phyloP scores from a whole-genome alignment of 2,329 filamentous ascomycete genomes.

The Sporothrix pallida region DNA sequence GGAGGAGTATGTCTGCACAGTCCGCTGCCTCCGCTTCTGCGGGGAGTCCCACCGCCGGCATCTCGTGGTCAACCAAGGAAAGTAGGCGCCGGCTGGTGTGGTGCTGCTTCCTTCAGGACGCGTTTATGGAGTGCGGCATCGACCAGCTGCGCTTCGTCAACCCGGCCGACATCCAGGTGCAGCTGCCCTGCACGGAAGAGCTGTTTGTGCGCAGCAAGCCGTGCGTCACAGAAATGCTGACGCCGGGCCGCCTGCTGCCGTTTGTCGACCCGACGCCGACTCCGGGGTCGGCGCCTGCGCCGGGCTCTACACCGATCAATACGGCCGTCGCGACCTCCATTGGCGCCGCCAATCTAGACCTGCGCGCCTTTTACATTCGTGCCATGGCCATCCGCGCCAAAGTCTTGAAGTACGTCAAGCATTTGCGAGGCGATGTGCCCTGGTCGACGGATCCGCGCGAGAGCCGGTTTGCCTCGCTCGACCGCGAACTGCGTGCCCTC shows the following conservation, averaged over 20 bases:
- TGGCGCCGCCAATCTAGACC: slow-evolving; percentile 24
- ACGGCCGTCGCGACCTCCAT: neutral
- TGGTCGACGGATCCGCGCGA: slow-evolving; percentile 30
- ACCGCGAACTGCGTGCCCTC: slow-evolving; percentile 29
- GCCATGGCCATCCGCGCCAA: slow-evolving; percentile 32
- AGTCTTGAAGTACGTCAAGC: slow-evolving; percentile 34
- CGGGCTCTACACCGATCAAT: no score
- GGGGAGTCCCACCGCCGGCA: neutral
- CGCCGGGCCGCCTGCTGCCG: slow-evolving; percentile 28
- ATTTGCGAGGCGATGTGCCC: slow-evolving; percentile 32
- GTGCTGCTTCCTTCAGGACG: slow-evolving; percentile 33
- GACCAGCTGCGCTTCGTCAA: slow-evolving; percentile 35
- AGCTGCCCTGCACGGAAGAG: slow-evolving; percentile 32
- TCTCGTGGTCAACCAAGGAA: slow-evolving; percentile 32
- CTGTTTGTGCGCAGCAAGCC: slow-evolving; percentile 32
- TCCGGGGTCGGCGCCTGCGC: no score
- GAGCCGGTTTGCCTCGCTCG: slow-evolving; percentile 25
- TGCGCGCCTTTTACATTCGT: slow-evolving; percentile 33
- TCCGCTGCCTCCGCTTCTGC: neutral
- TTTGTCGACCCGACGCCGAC: slow-evolving; percentile 17
- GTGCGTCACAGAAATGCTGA: slow-evolving; percentile 31
- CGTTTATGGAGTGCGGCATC: slow-evolving; percentile 34
- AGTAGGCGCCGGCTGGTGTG: slow-evolving; percentile 32
- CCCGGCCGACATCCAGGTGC: slow-evolving; percentile 33
- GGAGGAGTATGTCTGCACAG: neutral